A percentile compares a stretch with the other conserved stretches of the same genome.
Conservation (phyloP, 208 protist species). For the Crithidia expoeki region DNA sequence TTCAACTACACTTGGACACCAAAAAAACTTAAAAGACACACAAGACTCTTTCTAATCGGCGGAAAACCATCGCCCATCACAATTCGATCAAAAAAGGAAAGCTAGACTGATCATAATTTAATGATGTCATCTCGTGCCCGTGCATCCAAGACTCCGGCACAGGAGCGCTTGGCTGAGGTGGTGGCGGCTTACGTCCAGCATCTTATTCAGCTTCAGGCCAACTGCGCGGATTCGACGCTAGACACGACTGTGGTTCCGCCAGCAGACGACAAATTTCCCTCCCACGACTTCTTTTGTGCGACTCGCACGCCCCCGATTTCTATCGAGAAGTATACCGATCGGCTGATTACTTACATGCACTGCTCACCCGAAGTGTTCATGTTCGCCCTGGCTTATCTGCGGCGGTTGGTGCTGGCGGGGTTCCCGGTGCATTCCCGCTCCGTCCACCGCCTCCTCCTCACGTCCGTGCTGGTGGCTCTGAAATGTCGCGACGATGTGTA, state of each 20-base stretch:
- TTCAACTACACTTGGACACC: not conserved
- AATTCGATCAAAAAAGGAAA: not conserved
- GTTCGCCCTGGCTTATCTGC: constrained; percentile 55
- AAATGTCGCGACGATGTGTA: constrained; percentile 88
- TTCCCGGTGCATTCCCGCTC: constrained; percentile 54
- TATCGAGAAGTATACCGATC: constrained; percentile 46
- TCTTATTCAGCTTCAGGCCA: constrained; percentile 40
- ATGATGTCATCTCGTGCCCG: constrained; percentile 19
- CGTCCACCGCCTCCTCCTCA: constrained; percentile 81
- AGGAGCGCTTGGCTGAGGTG: constrained; percentile 40
- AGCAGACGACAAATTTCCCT: constrained; percentile 36
- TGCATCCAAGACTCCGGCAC: constrained; percentile 37
- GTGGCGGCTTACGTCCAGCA: constrained; percentile 42
- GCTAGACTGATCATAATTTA: constrained; percentile 1
- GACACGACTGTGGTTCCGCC: constrained; percentile 15
- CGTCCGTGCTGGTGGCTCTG: constrained; percentile 66
- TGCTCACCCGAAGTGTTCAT: constrained; percentile 55
- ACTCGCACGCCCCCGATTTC: constrained; percentile 47
- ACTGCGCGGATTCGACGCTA: not conserved
- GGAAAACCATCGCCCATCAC: not conserved
- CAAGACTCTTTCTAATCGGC: not conserved
- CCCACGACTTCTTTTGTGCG: constrained; percentile 55
- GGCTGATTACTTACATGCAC: constrained; percentile 56
- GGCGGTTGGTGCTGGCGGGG: constrained; percentile 36
- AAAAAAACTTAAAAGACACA: not conserved